Percentiles rank a stretch among this genome's conserved stretches.
phyloP scores from a whole-genome alignment of 345 rosid genomes.

The Dipteronia dyeriana region DNA sequence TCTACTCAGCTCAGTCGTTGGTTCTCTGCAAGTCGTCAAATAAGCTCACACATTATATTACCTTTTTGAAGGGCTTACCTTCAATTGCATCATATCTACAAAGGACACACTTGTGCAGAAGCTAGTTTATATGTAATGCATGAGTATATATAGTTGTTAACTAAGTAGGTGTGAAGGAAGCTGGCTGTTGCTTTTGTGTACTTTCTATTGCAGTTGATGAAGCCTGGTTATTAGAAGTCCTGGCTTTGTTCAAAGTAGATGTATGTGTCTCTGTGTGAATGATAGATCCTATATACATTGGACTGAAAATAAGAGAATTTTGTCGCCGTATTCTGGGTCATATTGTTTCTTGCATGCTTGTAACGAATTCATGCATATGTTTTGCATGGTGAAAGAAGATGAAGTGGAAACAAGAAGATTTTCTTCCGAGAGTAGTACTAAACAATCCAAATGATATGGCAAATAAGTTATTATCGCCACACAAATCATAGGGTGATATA shows the following conservation, averaged over 20 bases:
- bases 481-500: too few species aligned
- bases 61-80: conserved; percentile 20
- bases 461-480: too few species aligned
- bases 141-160: neutral
- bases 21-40: neutral
- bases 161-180: conserved; percentile 8
- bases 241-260: conserved; percentile 8
- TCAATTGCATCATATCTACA: conserved; percentile 7
- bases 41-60: neutral
- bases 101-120: conserved; percentile 4
- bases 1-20: neutral
- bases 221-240: conserved; percentile 14
- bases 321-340: neutral
- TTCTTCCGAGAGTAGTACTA: neutral
- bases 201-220: neutral
- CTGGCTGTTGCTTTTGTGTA: conserved; percentile 7
- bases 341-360: neutral
- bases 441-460: too few species aligned
- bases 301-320: conserved; percentile 1
- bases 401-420: neutral
- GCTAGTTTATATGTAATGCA: conserved; percentile 8
- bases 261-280: conserved; percentile 10
- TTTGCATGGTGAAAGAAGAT: neutral
- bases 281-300: neutral
- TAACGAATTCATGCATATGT: conserved; percentile 2